Base-by-base conservation (phyloP, 352 stramenopile species). In the Pythium oligandrum region DNA sequence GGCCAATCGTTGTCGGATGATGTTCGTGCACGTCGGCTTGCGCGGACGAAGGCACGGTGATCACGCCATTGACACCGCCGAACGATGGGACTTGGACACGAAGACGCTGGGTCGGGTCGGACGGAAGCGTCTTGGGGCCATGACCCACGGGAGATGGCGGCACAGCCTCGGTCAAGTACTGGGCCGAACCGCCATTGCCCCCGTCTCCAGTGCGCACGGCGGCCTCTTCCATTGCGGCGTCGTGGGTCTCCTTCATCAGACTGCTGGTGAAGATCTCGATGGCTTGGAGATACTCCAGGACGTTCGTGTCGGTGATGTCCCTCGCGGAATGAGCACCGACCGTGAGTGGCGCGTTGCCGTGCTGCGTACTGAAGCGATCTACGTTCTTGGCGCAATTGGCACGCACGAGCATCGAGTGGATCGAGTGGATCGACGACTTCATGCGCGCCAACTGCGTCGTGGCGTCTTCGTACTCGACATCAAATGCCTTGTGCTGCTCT, bases 281-380 rank as follows among this genome's bases (percentile, higher is more conserved):
- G 11, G 72, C 78, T 51, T 88, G 73, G n/a, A 90, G 66, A 37
- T 84, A 89, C 53, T 88, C 81, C 36, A 91, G 67, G 34, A 88
- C 71, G 44, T 88, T 91, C 33, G 71, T 51, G 40, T 88, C 76
- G 0, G 74, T 85, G 33, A 85, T 61, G 48, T 83, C 74, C 3
- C 68, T 48, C 10, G 66, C 68, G n/a, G 70, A 73, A 39, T 68
- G 62, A 35, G 60, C 52, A 3, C 55, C 63, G 2, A 71, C 42
- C 17, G 59, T 48, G 30, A 66, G 11, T n/a, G 64, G 64, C 1
- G 63, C 55, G 8, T 52, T 67, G 9, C 64, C 59, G 17, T 26
- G 17, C 17, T 59, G 57, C 1, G 56, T 4, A 9, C 54, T 66
- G 38, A 76, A 76, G 30, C 60, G 52, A 47, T 74, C 64, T n/a